phyloP scores from a whole-genome alignment of 192 early-diverging fungal species.

The Coemansia sp. region DNA sequence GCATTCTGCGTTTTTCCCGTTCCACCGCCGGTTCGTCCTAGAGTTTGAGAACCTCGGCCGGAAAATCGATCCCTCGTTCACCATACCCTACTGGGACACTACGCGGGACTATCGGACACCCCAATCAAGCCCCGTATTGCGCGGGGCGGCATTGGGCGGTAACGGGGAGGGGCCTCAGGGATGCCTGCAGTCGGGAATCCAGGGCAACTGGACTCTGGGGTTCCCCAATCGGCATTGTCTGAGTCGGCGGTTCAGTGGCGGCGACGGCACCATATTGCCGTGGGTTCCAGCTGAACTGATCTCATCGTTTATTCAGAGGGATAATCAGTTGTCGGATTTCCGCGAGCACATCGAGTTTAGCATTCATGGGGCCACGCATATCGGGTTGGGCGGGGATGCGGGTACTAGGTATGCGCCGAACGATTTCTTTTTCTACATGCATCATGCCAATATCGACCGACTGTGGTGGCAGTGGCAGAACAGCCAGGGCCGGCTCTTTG shows the following conservation, averaged over 20 bases:
- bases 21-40: slow-evolving; percentile 54
- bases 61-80: slow-evolving; percentile 36
- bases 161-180: slow-evolving; percentile 33
- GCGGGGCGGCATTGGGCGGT: slow-evolving; percentile 26
- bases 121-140: slow-evolving; percentile 33
- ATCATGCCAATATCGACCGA: slow-evolving; percentile 65
- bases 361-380: slow-evolving; percentile 51
- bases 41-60: slow-evolving; percentile 52
- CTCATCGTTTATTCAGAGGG: slow-evolving; percentile 43
- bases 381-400: slow-evolving; percentile 56
- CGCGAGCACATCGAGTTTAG: slow-evolving; percentile 56
- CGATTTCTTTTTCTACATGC: slow-evolving; percentile 66
- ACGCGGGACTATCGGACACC: slow-evolving; percentile 41
- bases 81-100: slow-evolving; percentile 52
- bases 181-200: slow-evolving; percentile 38
- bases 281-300: slow-evolving; percentile 50
- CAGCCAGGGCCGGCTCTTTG: slow-evolving; percentile 14
- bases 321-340: slow-evolving; percentile 26
- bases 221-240: slow-evolving; percentile 43
- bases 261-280: slow-evolving; percentile 23
- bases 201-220: slow-evolving; percentile 24
- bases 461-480: slow-evolving; percentile 64
- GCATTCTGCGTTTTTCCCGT: slow-evolving; percentile 49
- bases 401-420: slow-evolving; percentile 51
- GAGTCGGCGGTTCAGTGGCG: slow-evolving; percentile 30